These are phyloP conservation scores for Eucalyptus victrix DNA, from an alignment of 345 rosid genomes.

Conservation along the genomic window DNA sequence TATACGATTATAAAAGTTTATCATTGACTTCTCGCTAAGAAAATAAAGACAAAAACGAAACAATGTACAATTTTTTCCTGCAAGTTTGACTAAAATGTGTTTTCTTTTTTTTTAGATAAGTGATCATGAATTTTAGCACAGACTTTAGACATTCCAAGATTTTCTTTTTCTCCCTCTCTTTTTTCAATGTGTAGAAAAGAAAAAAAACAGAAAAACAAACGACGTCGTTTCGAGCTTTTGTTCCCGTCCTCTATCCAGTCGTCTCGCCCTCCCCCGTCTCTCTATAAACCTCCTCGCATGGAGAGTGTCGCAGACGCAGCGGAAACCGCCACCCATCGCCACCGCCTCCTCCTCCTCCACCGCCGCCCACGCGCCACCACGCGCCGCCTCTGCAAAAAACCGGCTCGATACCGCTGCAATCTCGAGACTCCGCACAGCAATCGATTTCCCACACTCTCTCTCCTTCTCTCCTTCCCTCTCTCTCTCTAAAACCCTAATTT, in stretches of 20 bases:
- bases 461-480: neutral
- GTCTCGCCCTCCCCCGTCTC: neutral
- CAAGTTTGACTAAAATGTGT: neutral
- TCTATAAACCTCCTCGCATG: neutral
- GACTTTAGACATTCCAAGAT: neutral
- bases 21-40: neutral
- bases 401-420: neutral
- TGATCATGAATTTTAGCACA: neutral
- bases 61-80: neutral
- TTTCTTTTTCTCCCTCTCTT: neutral
- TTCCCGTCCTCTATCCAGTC: neutral
- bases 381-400: neutral
- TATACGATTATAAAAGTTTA: neutral
- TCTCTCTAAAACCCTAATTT: conserved; percentile 2
- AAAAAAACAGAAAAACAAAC: neutral
- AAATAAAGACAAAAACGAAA: neutral
- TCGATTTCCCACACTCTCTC: neutral
- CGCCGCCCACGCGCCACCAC: neutral
- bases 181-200: neutral
- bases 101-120: neutral
- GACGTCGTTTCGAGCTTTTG: neutral
- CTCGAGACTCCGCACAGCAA: neutral
- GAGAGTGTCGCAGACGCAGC: neutral
- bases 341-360: neutral
- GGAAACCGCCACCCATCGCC: neutral